A percentile compares a stretch with the other conserved stretches of the same genome.
Evolutionary conservation across 2,329 filamentous ascomycete species (phyloP).

Genomic region (Pleoardoris graminearum): DNA sequence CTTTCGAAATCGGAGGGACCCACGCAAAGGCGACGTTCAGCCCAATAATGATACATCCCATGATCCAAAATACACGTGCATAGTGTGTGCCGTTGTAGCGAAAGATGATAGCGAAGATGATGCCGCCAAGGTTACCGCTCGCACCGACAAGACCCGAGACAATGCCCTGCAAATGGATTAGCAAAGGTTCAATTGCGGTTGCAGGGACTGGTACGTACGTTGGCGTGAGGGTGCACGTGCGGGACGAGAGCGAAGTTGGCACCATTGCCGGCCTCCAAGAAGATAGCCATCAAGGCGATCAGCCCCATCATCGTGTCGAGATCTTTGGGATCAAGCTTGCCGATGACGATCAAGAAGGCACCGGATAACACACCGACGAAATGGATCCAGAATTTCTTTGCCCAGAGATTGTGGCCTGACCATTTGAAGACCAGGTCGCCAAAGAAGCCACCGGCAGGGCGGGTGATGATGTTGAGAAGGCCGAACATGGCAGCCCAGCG

Average conservation of each 20-base stretch:
- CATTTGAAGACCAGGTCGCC: slow-evolving; percentile 59
- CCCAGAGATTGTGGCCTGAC: slow-evolving; percentile 58
- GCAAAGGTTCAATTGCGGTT: neutral
- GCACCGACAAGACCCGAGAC: slow-evolving; percentile 80
- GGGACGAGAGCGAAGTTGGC: slow-evolving; percentile 85
- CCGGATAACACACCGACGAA: slow-evolving; percentile 60
- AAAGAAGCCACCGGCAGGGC: slow-evolving; percentile 67
- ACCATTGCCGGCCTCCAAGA: slow-evolving; percentile 83
- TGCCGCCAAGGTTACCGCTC: slow-evolving; percentile 80
- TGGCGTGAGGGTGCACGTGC: slow-evolving; percentile 81
- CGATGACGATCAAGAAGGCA: slow-evolving; percentile 65
- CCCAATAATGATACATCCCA: slow-evolving; percentile 68
- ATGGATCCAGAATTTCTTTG: slow-evolving; percentile 66
- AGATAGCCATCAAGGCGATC: slow-evolving; percentile 75
- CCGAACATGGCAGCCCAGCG: slow-evolving; percentile 75
- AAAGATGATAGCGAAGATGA: slow-evolving; percentile 83
- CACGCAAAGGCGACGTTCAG: slow-evolving; percentile 69
- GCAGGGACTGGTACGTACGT: slow-evolving; percentile 53
- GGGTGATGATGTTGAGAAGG: slow-evolving; percentile 69
- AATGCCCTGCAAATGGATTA: slow-evolving; percentile 46
- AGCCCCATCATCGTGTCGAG: slow-evolving; percentile 74
- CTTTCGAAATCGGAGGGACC: slow-evolving; percentile 62
- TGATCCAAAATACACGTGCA: slow-evolving; percentile 75
- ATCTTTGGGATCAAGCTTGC: slow-evolving; percentile 63
- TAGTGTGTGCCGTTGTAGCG: slow-evolving; percentile 72